These are phyloP conservation scores for Calendula officinalis DNA, from an alignment of 129 eudicot genomes.

Conservation along the genomic window DNA sequence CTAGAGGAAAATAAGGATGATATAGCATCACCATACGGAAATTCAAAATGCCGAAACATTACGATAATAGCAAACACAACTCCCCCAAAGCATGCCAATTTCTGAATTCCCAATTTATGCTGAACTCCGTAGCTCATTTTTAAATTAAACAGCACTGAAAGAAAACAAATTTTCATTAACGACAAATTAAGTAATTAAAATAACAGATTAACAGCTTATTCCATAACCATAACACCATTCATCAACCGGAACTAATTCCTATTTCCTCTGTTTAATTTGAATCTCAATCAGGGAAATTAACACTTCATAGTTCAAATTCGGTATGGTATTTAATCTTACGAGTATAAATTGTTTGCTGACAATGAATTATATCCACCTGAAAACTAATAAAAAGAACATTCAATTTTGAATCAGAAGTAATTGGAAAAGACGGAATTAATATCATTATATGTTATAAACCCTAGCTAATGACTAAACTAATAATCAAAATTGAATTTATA, in stretches of 20 bases:
- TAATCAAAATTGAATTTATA: background rate
- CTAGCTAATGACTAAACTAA: background rate
- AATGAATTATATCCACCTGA: background rate
- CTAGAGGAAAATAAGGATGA: slow-evolving; percentile 34
- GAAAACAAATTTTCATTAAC: background rate
- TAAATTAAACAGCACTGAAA: background rate
- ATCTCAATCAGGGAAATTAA: background rate
- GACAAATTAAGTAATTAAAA: background rate
- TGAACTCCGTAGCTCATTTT: slow-evolving; percentile 32
- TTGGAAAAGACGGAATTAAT: background rate
- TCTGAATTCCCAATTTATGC: slow-evolving; percentile 16
- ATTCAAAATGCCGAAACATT: slow-evolving; percentile 35
- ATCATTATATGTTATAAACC: slow-evolving; percentile 1
- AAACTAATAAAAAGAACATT: background rate
- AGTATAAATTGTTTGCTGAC: background rate
- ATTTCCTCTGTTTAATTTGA: background rate
- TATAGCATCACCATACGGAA: slow-evolving; percentile 45
- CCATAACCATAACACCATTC: background rate
- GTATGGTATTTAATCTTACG: background rate
- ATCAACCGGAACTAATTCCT: background rate
- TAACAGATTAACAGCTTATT: background rate
- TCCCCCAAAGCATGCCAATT: slow-evolving; percentile 32
- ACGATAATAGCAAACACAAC: slow-evolving; percentile 35
- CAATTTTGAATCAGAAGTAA: background rate
- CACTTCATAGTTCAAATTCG: slow-evolving; percentile 1